Evolutionary conservation across 1,284 basidiomycete genomes (phyloP).

Genomic region (Quambalaria eucalypti): DNA sequence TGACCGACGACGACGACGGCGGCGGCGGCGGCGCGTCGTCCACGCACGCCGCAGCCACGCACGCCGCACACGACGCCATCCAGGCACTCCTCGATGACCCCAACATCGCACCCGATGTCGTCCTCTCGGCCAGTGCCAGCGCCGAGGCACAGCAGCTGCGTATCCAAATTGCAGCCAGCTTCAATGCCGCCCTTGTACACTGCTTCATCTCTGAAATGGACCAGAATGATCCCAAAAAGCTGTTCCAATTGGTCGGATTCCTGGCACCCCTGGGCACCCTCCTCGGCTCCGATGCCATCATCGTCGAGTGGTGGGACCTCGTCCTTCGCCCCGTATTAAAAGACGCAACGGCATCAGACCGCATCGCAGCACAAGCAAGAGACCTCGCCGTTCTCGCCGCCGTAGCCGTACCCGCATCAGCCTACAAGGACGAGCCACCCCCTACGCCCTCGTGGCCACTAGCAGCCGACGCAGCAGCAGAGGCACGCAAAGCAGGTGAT

Average conservation of each 20-base stretch:
- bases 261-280: constrained; percentile 23
- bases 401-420: constrained; percentile 18
- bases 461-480: not conserved
- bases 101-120: not conserved
- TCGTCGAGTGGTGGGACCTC: constrained; percentile 40
- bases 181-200: constrained; percentile 21
- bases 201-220: constrained; percentile 21
- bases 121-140: not conserved
- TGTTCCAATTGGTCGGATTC: constrained; percentile 22
- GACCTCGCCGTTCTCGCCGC: constrained; percentile 31
- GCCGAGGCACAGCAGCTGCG: constrained; percentile 10
- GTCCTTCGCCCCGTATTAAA: constrained; percentile 35
- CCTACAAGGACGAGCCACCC: constrained; percentile 30
- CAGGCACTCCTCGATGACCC: not conserved
- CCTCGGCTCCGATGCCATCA: constrained; percentile 18
- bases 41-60: not conserved
- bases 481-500: constrained; percentile 11
- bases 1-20: not conserved
- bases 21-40: not conserved
- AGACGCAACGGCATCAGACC: constrained; percentile 15
- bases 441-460: constrained; percentile 22
- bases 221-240: constrained; percentile 13
- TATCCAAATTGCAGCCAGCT: constrained; percentile 18
- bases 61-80: constrained; percentile 1
- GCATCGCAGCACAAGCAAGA: constrained; percentile 21